A percentile compares a stretch with the other conserved stretches of the same genome.
Evolutionary conservation across 805 yeast species (phyloP).

Genomic region (Grigorovia jiainica): DNA sequence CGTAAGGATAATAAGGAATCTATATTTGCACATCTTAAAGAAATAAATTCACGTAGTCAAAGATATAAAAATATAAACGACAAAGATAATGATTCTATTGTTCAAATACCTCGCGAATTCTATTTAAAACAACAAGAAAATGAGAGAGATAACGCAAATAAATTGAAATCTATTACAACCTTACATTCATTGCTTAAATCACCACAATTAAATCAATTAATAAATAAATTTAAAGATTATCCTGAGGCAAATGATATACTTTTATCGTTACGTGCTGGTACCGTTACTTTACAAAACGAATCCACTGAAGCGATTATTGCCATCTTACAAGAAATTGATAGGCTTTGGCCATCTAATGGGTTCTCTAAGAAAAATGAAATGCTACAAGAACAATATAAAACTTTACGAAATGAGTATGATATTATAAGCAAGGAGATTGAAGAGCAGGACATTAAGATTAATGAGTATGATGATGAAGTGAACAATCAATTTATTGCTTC

Average conservation of each 20-base stretch:
- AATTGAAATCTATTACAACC: conserved; percentile 2
- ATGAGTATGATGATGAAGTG: conserved; percentile 13
- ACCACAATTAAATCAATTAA: conserved; percentile 25
- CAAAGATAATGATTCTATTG: conserved; percentile 22
- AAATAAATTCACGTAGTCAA: conserved; percentile 22
- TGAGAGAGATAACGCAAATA: conserved; percentile 1
- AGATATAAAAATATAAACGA: conserved; percentile 29
- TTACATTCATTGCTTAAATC: conserved; percentile 3
- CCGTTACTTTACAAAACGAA: conserved; percentile 31
- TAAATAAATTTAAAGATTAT: conserved; percentile 26
- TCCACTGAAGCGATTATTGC: conserved; percentile 18
- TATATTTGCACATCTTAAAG: conserved; percentile 28
- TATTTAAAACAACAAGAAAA: conserved; percentile 18
- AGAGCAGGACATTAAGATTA: conserved; percentile 22
- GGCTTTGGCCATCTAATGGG: conserved; percentile 29
- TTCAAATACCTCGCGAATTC: conserved; percentile 21
- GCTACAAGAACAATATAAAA: conserved; percentile 35
- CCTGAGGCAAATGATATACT: conserved; percentile 30
- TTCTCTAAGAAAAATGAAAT: conserved; percentile 37
- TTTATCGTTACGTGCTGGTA: conserved; percentile 32
- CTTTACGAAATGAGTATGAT: conserved; percentile 31
- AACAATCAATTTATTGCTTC: conserved; percentile 34
- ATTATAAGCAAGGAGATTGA: conserved; percentile 19
- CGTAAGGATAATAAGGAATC: conserved; percentile 44
- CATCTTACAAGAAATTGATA: conserved; percentile 27